These are phyloP conservation scores for Hemisphaericaspora xylanilytica DNA, from an alignment of 1,139 yeast species.

Conservation along the genomic window DNA sequence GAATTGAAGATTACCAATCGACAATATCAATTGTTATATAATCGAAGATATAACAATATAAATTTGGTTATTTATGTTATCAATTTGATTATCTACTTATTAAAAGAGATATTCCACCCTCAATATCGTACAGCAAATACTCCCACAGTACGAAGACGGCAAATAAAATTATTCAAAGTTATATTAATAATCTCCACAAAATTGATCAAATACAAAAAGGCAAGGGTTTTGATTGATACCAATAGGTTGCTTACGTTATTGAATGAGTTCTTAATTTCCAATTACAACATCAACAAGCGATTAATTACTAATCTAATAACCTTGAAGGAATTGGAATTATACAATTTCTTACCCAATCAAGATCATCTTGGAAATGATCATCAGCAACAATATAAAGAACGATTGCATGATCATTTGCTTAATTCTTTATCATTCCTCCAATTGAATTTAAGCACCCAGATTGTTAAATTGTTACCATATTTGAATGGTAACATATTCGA, in stretches of 20 bases:
- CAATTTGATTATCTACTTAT: conserved; percentile 23
- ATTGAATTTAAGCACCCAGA: conserved; percentile 28
- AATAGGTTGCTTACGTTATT: conserved; percentile 24
- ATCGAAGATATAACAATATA: conserved; percentile 10
- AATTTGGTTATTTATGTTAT: conserved; percentile 20
- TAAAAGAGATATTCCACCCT: conserved; percentile 19
- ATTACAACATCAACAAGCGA: conserved; percentile 39
- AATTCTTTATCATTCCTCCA: conserved; percentile 26
- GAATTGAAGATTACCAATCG: conserved; percentile 17
- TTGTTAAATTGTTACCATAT: conserved; percentile 32
- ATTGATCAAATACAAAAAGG: conserved; percentile 27
- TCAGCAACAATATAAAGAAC: conserved; percentile 7
- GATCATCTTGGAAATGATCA: background rate
- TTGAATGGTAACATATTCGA: conserved; percentile 42
- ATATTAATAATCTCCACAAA: conserved; percentile 32
- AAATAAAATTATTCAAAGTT: conserved; percentile 26
- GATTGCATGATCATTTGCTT: conserved; percentile 13
- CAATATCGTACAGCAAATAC: background rate
- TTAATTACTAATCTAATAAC: conserved; percentile 32
- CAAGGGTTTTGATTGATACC: conserved; percentile 24
- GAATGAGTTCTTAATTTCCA: conserved; percentile 32
- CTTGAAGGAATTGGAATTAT: conserved; percentile 23
- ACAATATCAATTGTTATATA: conserved; percentile 15
- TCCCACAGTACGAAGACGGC: conserved; percentile 3
- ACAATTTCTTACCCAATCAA: conserved; percentile 2